Conservation (phyloP, 139 green algal species). For the Coelastrella sp. region DNA sequence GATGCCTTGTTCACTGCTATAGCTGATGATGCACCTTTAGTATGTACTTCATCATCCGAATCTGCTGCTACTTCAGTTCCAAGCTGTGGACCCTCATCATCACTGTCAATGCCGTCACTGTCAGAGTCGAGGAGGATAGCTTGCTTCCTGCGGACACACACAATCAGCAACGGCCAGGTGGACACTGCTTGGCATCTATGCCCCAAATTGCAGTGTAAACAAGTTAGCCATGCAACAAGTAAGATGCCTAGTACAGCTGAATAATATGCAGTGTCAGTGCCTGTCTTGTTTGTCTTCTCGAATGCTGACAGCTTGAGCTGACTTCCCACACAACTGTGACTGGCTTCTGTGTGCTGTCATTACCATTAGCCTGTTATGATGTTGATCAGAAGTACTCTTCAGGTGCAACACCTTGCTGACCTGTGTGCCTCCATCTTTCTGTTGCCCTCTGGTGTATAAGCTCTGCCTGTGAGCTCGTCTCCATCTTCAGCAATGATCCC, state of each 20-base stretch:
- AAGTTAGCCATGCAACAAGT: not conserved
- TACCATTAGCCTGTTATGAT: too few relatives aligned
- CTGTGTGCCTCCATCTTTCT: slow-evolving; percentile 38
- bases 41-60: slow-evolving; percentile 39
- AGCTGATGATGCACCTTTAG: not conserved
- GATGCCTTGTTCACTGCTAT: not conserved
- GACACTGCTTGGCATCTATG: not conserved
- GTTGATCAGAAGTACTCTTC: not conserved
- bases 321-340: too few relatives aligned
- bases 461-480: not conserved
- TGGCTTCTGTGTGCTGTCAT: too few relatives aligned
- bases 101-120: slow-evolving; percentile 45
- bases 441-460: slow-evolving; percentile 17
- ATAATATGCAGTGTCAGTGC: too few relatives aligned
- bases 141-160: slow-evolving; percentile 8
- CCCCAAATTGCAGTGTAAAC: not conserved
- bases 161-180: not conserved
- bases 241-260: too few relatives aligned
- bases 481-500: not conserved
- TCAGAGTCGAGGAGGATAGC: slow-evolving; percentile 49
- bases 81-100: slow-evolving; percentile 32
- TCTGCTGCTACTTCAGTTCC: slow-evolving; percentile 27
- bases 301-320: too few relatives aligned
- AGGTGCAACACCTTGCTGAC: not conserved
- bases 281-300: too few relatives aligned